Evolutionary conservation across 768 basidiomycete species (phyloP).

Genomic region (Brasilioporus rufonigricans): DNA sequence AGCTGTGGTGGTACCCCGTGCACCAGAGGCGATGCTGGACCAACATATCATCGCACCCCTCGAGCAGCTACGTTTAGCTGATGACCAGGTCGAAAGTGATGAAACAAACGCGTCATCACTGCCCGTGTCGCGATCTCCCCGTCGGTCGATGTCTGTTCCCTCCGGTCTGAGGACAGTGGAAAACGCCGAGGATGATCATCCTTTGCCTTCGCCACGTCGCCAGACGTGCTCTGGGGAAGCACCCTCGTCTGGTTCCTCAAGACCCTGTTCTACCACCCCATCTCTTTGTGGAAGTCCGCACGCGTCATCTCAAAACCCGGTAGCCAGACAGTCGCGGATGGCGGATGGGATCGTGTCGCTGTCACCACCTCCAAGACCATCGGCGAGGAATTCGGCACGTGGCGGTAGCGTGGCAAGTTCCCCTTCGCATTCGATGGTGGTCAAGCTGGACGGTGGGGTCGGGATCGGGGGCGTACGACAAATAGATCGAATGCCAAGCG

Average conservation of each 20-base stretch:
- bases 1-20: conserved; percentile 34
- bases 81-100: conserved; percentile 15
- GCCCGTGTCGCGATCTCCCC: conserved; percentile 12
- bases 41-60: conserved; percentile 56
- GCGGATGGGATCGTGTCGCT: conserved; percentile 23
- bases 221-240: conserved; percentile 14
- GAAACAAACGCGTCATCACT: not conserved
- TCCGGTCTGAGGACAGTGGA: conserved; percentile 8
- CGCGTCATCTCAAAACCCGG: conserved; percentile 32
- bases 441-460: not conserved
- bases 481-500: conserved; percentile 23
- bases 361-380: conserved; percentile 30
- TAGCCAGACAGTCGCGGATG: conserved; percentile 4
- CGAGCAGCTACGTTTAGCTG: conserved; percentile 46
- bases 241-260: conserved; percentile 32
- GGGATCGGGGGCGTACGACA: conserved; percentile 3
- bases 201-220: conserved; percentile 11
- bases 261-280: conserved; percentile 41
- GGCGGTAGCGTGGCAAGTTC: conserved; percentile 7
- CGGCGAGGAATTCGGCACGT: conserved; percentile 11
- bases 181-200: conserved; percentile 6
- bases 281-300: conserved; percentile 39
- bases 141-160: conserved; percentile 21
- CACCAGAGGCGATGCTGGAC: conserved; percentile 32
- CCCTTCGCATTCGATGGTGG: conserved; percentile 6